Conservation (phyloP, 2,329 filamentous ascomycete species). For the Aspergillus costaricaensis region DNA sequence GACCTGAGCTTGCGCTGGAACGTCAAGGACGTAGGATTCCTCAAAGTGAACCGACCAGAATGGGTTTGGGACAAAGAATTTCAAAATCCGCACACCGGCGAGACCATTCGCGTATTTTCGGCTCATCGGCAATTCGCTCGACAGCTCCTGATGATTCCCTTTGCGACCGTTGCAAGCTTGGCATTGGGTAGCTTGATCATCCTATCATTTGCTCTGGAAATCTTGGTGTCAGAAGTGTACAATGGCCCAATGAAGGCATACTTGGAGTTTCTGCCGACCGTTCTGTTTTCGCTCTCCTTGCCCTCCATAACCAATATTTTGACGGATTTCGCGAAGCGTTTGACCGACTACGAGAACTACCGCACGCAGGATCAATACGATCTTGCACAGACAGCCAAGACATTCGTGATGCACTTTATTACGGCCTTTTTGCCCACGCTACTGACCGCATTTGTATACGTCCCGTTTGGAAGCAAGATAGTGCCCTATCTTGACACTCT, state of each 20-base stretch:
- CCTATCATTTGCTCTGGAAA: constrained; percentile 86
- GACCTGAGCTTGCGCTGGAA: constrained; percentile 88
- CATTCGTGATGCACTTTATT: constrained; percentile 95
- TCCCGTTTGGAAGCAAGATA: constrained; percentile 82
- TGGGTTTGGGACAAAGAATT: constrained; percentile 78
- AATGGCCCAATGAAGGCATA: constrained; percentile 83
- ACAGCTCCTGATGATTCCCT: constrained; percentile 81
- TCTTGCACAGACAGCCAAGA: constrained; percentile 82
- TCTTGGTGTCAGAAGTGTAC: constrained; percentile 95
- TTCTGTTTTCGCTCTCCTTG: constrained; percentile 78
- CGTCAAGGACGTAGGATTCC: constrained; percentile 77
- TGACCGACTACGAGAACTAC: constrained; percentile 90
- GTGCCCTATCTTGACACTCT: constrained; percentile 86
- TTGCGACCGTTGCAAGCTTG: constrained; percentile 71
- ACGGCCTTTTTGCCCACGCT: constrained; percentile 92
- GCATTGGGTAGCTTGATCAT: constrained; percentile 81
- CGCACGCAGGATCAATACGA: constrained; percentile 83
- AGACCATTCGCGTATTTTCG: constrained; percentile 74
- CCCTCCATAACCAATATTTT: constrained; percentile 76
- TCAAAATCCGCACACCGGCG: constrained; percentile 79
- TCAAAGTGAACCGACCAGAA: constrained; percentile 74
- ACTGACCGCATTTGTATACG: constrained; percentile 90
- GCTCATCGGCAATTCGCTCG: constrained; percentile 71
- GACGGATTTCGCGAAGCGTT: constrained; percentile 70
- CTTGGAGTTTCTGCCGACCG: constrained; percentile 81